These are phyloP conservation scores for Crucihimalaya himalaica DNA, from an alignment of 345 rosid genomes.

Conservation along the genomic window DNA sequence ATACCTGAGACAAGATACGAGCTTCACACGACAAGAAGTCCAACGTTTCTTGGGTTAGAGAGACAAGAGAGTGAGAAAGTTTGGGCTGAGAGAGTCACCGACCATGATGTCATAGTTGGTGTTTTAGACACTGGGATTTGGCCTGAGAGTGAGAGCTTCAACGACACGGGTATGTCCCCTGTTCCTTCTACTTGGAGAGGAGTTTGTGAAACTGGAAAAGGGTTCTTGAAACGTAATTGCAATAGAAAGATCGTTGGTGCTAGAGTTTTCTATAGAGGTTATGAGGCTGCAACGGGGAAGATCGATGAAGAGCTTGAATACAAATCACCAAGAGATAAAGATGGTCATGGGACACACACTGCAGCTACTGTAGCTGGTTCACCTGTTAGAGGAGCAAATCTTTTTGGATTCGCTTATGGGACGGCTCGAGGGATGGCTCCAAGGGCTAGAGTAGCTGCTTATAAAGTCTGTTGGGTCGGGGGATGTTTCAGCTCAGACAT, in stretches of 20 bases:
- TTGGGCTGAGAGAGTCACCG: slow-evolving; percentile 53
- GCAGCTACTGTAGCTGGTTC: slow-evolving; percentile 78
- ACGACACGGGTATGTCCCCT: slow-evolving; percentile 57
- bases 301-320: slow-evolving; percentile 62
- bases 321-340: slow-evolving; percentile 68
- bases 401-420: slow-evolving; percentile 72
- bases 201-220: slow-evolving; percentile 58
- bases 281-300: slow-evolving; percentile 64
- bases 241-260: slow-evolving; percentile 79
- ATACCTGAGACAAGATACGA: slow-evolving; percentile 61
- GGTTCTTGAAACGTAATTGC: slow-evolving; percentile 55
- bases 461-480: slow-evolving; percentile 74
- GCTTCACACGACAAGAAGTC: slow-evolving; percentile 80
- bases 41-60: slow-evolving; percentile 69
- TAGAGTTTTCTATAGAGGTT: slow-evolving; percentile 59
- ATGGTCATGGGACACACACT: slow-evolving; percentile 89
- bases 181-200: slow-evolving; percentile 76
- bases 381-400: slow-evolving; percentile 59
- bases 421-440: slow-evolving; percentile 86
- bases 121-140: slow-evolving; percentile 78
- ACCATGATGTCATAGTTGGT: slow-evolving; percentile 76
- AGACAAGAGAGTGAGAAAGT: slow-evolving; percentile 45
- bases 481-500: slow-evolving; percentile 83
- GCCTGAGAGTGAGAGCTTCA: slow-evolving; percentile 77
- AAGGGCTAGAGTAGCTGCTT: slow-evolving; percentile 69